Percentiles rank a stretch among this genome's conserved stretches.
Evolutionary conservation across 129 eudicot species (phyloP).

Genomic region (Dittrichia graveolens): DNA sequence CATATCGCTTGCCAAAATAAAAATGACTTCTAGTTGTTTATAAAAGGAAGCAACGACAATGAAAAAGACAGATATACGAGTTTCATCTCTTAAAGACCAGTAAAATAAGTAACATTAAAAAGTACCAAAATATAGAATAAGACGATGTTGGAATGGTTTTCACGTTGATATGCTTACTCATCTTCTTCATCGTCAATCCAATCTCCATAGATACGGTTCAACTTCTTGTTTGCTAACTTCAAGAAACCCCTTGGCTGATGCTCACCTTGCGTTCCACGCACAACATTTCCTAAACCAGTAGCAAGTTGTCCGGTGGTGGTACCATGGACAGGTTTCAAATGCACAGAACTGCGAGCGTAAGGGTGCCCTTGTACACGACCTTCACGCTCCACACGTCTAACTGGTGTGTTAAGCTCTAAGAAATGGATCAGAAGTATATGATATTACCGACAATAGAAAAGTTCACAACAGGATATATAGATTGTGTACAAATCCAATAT

Average conservation of each 20-base stretch:
- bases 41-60: no score
- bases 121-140: background rate
- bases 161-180: conserved; percentile 5
- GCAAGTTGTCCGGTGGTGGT: conserved; percentile 20
- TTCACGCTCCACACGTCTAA: conserved; percentile 44
- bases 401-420: conserved; percentile 49
- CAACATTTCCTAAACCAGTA: conserved; percentile 22
- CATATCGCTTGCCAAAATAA: no score
- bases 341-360: conserved; percentile 13
- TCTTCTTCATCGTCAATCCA: conserved; percentile 69
- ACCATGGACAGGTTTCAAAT: conserved; percentile 22
- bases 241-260: conserved; percentile 31
- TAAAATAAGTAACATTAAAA: background rate
- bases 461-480: background rate
- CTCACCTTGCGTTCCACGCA: conserved; percentile 31
- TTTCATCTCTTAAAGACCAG: conserved; percentile 13
- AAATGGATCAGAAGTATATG: background rate
- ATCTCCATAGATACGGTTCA: conserved; percentile 70
- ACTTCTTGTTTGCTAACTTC: conserved; percentile 51
- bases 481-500: no score
- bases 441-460: background rate
- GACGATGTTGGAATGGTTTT: background rate
- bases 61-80: conserved; percentile 15
- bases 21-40: no score
- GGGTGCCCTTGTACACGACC: background rate